These are phyloP conservation scores for Aspergillus indologenus DNA, from an alignment of 495 filamentous ascomycete species.

Conservation along the genomic window DNA sequence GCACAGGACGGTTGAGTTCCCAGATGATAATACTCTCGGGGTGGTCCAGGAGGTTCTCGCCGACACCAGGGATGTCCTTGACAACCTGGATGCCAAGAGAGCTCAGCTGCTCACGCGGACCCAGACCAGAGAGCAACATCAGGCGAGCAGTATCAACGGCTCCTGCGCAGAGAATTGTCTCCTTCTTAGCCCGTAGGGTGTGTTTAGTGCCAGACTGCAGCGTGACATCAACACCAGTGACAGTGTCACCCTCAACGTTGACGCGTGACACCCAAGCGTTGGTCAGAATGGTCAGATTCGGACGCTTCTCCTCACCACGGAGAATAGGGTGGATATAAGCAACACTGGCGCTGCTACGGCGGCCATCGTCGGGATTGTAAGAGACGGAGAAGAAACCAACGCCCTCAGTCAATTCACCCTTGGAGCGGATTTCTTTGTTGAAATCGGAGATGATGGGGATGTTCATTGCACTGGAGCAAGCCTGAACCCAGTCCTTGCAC, in stretches of 20 bases:
- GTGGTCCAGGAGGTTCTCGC: slow-evolving; percentile 77
- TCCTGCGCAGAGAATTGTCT: slow-evolving; percentile 76
- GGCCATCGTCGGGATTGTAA: slow-evolving; percentile 78
- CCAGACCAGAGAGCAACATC: slow-evolving; percentile 75
- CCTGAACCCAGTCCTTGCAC: slow-evolving; percentile 77
- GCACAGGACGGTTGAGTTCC: slow-evolving; percentile 75
- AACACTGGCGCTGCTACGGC: slow-evolving; percentile 74
- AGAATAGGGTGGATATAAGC: slow-evolving; percentile 87
- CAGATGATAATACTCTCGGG: slow-evolving; percentile 78
- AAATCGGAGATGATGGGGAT: slow-evolving; percentile 78
- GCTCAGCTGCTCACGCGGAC: slow-evolving; percentile 61
- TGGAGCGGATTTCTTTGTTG: slow-evolving; percentile 69
- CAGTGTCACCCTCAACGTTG: slow-evolving; percentile 59
- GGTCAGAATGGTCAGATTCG: slow-evolving; percentile 76
- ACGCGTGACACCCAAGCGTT: slow-evolving; percentile 76
- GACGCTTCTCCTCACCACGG: slow-evolving; percentile 67
- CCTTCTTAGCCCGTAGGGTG: slow-evolving; percentile 57
- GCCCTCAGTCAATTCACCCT: slow-evolving; percentile 64
- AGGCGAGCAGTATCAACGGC: slow-evolving; percentile 73
- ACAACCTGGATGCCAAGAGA: slow-evolving; percentile 64
- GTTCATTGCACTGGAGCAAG: slow-evolving; percentile 66
- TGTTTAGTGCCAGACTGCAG: slow-evolving; percentile 62
- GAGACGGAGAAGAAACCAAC: slow-evolving; percentile 83
- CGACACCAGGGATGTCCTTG: slow-evolving; percentile 71
- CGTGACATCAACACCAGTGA: slow-evolving; percentile 63